phyloP scores from a whole-genome alignment of 2,329 filamentous ascomycete genomes.

The Chaetomiaceae sp. region DNA sequence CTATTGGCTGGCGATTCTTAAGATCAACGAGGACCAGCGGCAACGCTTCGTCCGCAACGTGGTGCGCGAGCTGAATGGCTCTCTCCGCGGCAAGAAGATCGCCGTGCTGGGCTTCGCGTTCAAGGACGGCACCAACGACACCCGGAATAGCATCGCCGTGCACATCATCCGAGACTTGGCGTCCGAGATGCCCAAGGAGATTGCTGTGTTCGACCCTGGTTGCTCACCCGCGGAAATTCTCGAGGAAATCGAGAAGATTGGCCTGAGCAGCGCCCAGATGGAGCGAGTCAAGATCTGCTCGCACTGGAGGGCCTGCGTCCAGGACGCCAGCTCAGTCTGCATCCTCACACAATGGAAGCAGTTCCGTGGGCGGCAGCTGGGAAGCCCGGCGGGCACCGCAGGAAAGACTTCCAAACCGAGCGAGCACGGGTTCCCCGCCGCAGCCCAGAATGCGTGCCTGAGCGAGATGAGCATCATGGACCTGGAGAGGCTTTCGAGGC shows the following conservation, averaged over 20 bases:
- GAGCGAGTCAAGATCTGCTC: slow-evolving; percentile 33
- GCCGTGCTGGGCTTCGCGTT: slow-evolving; percentile 55
- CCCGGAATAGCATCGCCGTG: slow-evolving; percentile 49
- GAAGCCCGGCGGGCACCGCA: slow-evolving; percentile 8
- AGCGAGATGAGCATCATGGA: slow-evolving; percentile 27
- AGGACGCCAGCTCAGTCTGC: slow-evolving; percentile 40
- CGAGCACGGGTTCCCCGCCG: not conserved
- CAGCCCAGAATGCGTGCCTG: slow-evolving; percentile 2
- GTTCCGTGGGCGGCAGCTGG: slow-evolving; percentile 33
- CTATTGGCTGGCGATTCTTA: slow-evolving; percentile 53
- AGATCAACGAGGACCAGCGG: slow-evolving; percentile 54
- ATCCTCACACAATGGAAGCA: slow-evolving; percentile 49
- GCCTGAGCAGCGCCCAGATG: slow-evolving; percentile 25
- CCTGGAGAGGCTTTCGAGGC: slow-evolving; percentile 21
- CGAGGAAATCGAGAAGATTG: slow-evolving; percentile 26
- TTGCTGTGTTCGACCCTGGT: slow-evolving; percentile 49
- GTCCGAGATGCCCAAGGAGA: slow-evolving; percentile 42
- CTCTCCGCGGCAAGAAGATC: slow-evolving; percentile 49
- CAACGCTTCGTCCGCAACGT: slow-evolving; percentile 48
- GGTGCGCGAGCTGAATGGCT: slow-evolving; percentile 47
- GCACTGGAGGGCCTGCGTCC: slow-evolving; percentile 40
- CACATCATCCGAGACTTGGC: slow-evolving; percentile 46
- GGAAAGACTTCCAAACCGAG: not conserved
- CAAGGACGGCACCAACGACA: slow-evolving; percentile 56
- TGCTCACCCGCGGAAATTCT: slow-evolving; percentile 30